Conservation (phyloP, 1,284 basidiomycete genomes). For the Pholiota adiposa region DNA sequence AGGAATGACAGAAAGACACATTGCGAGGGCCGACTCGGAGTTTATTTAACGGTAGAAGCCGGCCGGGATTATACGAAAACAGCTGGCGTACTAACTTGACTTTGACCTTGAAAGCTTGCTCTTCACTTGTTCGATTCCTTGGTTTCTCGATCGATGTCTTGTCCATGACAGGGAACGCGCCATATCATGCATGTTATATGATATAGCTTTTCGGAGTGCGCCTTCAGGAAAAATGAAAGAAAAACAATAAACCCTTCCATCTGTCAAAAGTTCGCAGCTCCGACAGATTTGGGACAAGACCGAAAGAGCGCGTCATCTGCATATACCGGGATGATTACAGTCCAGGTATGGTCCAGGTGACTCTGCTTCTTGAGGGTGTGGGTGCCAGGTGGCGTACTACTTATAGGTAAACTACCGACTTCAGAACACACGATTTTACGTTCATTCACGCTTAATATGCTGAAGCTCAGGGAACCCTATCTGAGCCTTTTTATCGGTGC, state of each 20-base stretch:
- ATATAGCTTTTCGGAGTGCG: no score
- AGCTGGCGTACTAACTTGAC: no score
- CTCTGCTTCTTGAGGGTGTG: constrained; percentile 5
- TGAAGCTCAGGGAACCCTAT: not conserved
- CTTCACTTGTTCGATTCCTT: no score
- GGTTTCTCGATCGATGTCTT: no score
- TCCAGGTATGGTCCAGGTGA: not conserved
- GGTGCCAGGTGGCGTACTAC: not conserved
- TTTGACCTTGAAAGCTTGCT: no score
- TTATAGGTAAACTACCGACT: not conserved
- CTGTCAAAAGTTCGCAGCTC: not conserved
- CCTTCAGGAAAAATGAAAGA: no score
- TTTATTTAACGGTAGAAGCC: no score
- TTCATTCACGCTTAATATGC: not conserved
- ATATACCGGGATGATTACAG: not conserved
- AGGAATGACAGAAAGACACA: no score
- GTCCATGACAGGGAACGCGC: no score
- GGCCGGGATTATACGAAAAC: no score
- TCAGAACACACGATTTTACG: not conserved
- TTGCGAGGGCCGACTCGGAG: no score
- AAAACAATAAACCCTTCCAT: not conserved
- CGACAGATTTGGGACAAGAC: not conserved
- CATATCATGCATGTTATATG: no score
- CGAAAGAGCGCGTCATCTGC: not conserved
- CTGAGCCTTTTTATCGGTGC: not conserved